phyloP scores from a whole-genome alignment of 331 rosid species.

The Pyrus hybrid region DNA sequence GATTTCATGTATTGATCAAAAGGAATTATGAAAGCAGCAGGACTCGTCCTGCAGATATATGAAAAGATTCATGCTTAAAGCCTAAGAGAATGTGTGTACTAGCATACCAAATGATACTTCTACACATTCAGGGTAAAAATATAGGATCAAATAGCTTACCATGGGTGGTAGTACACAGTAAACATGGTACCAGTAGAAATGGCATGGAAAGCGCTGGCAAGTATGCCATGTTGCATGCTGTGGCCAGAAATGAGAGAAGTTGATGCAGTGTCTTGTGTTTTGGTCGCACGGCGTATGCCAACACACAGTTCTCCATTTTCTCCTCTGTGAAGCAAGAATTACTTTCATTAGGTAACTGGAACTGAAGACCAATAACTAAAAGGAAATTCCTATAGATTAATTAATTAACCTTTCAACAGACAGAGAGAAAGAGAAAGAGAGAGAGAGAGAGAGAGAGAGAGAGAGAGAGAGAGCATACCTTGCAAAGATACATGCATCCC shows the following conservation, averaged over 20 bases:
- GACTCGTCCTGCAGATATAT: conserved; percentile 45
- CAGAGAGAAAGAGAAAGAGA: neutral
- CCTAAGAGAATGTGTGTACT: neutral
- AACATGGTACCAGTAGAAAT: conserved; percentile 38
- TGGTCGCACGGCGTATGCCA: conserved; percentile 40
- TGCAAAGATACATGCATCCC: conserved; percentile 61
- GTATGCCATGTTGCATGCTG: conserved; percentile 54
- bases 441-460: neutral
- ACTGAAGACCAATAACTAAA: neutral
- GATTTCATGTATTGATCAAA: conserved; percentile 33
- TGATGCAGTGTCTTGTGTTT: conserved; percentile 16
- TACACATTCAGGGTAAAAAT: neutral
- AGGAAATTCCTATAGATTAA: neutral
- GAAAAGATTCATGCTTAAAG: conserved; percentile 6
- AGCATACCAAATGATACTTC: neutral
- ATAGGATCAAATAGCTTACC: conserved; percentile 36
- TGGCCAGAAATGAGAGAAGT: conserved; percentile 40
- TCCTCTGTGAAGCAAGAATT: conserved; percentile 35
- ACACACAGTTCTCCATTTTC: conserved; percentile 45
- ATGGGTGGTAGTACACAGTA: conserved; percentile 51
- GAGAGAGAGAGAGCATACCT: conserved; percentile 32
- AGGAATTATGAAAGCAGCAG: conserved; percentile 43
- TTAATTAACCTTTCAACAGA: neutral
- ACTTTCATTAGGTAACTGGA: neutral
- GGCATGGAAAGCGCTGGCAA: conserved; percentile 44